These are phyloP conservation scores for Tilletia walkeri DNA, from an alignment of 1,284 basidiomycete genomes.

Conservation along the genomic window DNA sequence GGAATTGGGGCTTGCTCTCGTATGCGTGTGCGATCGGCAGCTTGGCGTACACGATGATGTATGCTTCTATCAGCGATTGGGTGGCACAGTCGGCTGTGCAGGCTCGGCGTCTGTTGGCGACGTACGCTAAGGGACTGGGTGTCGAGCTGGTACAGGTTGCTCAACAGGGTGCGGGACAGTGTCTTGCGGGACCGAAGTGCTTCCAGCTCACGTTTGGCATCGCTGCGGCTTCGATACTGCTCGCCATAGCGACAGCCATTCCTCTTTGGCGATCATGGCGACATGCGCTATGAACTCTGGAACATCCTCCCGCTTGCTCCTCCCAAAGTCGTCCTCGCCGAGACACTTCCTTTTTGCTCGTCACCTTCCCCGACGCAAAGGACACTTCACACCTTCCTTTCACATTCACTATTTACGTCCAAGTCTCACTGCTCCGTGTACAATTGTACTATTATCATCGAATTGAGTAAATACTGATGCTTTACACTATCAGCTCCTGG, in stretches of 20 bases:
- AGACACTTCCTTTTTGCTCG: too few relatives aligned
- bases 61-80: conserved; percentile 24
- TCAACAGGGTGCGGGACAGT: conserved; percentile 16
- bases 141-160: neutral
- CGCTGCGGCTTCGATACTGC: conserved; percentile 13
- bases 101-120: neutral
- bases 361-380: too few relatives aligned
- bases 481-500: too few relatives aligned
- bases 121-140: neutral
- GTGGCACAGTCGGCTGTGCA: conserved; percentile 18
- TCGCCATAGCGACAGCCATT: conserved; percentile 17
- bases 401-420: too few relatives aligned
- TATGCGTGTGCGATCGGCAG: conserved; percentile 27
- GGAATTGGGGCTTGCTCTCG: conserved; percentile 27
- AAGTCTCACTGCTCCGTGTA: too few relatives aligned
- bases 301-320: too few relatives aligned
- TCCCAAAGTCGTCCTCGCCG: too few relatives aligned
- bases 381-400: too few relatives aligned
- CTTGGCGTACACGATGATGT: conserved; percentile 28
- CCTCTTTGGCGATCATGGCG: conserved; percentile 27
- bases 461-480: too few relatives aligned
- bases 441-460: too few relatives aligned
- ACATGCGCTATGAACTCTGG: neutral
- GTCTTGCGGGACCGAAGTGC: conserved; percentile 21
- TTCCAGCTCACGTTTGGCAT: conserved; percentile 24